Conservation (phyloP, 1,139 yeast species). For the Blastobotrys persicus region DNA sequence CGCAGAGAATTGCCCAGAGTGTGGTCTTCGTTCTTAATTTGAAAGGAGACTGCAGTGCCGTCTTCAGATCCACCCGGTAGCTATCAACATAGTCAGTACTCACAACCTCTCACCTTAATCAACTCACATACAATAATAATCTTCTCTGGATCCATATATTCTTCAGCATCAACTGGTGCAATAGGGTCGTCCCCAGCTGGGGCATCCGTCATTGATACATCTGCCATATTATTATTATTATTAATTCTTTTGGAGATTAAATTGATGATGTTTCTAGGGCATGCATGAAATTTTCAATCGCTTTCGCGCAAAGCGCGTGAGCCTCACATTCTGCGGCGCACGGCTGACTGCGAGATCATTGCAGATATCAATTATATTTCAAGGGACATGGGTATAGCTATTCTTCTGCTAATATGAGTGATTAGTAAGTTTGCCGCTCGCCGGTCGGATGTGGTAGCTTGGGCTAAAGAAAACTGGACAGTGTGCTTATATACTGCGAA, state of each 20-base stretch:
- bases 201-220: conserved; percentile 25
- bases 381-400: too few relatives aligned
- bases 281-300: background rate
- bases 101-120: background rate
- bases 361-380: too few relatives aligned
- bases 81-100: conserved; percentile 18
- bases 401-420: too few relatives aligned
- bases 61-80: conserved; percentile 94
- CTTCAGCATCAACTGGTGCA: conserved; percentile 8
- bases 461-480: too few relatives aligned
- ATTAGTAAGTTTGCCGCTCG: too few relatives aligned
- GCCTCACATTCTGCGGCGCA: background rate
- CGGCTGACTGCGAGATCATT: too few relatives aligned
- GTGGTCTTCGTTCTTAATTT: conserved; percentile 89
- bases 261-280: conserved; percentile 12
- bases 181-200: conserved; percentile 12
- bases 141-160: conserved; percentile 30
- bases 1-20: conserved; percentile 92
- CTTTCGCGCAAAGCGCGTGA: background rate
- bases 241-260: background rate
- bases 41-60: conserved; percentile 94
- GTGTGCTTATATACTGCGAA: too few relatives aligned
- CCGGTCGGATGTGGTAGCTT: too few relatives aligned
- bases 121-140: conserved; percentile 31
- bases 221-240: conserved; percentile 9